Conservation (phyloP, 1,284 basidiomycete species). For the Cerioporus squamosus region DNA sequence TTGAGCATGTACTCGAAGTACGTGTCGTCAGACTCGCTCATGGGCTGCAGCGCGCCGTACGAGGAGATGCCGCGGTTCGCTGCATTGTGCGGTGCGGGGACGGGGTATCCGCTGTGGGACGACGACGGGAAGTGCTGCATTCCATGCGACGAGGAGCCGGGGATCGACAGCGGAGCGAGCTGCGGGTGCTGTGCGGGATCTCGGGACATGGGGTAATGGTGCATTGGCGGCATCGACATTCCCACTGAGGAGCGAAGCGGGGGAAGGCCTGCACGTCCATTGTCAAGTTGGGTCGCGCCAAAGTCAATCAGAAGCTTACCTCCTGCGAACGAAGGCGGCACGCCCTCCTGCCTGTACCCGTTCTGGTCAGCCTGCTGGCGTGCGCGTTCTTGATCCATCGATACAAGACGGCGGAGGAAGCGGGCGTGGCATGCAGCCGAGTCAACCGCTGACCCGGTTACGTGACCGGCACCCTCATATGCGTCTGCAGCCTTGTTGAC, state of each 20-base stretch:
- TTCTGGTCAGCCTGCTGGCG: constrained; percentile 38
- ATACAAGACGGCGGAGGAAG: constrained; percentile 71
- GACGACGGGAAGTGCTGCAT: neutral
- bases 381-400: constrained; percentile 61
- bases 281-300: no score
- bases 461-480: constrained; percentile 67
- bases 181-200: constrained; percentile 10
- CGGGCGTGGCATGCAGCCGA: constrained; percentile 70
- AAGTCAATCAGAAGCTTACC: constrained; percentile 1
- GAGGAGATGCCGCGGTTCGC: neutral
- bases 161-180: constrained; percentile 15
- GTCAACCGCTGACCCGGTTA: constrained; percentile 62
- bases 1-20: constrained; percentile 18
- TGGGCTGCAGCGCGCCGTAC: neutral
- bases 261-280: constrained; percentile 10
- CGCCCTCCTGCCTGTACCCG: constrained; percentile 8
- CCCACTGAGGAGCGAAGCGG: constrained; percentile 7
- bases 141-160: constrained; percentile 5
- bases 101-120: constrained; percentile 2
- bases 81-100: constrained; percentile 5
- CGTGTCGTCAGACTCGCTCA: constrained; percentile 10
- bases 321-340: constrained; percentile 16
- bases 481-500: constrained; percentile 75
- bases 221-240: neutral
- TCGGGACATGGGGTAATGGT: constrained; percentile 6